Conservation (phyloP, 202 grass and related monocot species). For the Eragrostis tef region DNA sequence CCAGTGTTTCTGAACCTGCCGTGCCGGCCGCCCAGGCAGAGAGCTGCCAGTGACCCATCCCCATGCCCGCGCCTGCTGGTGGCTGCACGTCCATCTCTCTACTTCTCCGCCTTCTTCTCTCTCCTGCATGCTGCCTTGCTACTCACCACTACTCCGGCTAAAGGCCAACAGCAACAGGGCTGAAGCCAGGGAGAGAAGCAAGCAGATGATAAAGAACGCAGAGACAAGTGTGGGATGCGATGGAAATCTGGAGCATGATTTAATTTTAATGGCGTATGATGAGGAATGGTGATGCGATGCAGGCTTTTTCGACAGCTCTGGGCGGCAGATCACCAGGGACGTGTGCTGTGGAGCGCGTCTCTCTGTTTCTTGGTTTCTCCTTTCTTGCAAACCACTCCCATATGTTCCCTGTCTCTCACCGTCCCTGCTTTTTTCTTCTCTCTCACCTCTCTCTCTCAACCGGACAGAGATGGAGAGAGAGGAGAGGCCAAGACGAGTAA, state of each 20-base stretch:
- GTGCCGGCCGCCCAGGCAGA: not conserved
- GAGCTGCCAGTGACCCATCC: slow-evolving; percentile 47
- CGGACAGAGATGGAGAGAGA: not conserved
- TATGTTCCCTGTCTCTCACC: slow-evolving; percentile 46
- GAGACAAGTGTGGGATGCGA: slow-evolving; percentile 15
- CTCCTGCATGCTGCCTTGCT: slow-evolving; percentile 17
- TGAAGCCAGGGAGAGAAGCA: not conserved
- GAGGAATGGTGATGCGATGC: not conserved
- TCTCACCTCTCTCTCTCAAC: not conserved
- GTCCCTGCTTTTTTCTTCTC: not conserved
- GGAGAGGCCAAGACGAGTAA: not conserved
- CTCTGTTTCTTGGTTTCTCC: not conserved
- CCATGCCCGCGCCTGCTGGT: slow-evolving; percentile 40
- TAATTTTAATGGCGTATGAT: slow-evolving; percentile 29
- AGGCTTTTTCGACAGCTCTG: slow-evolving; percentile 32
- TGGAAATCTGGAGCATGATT: slow-evolving; percentile 49
- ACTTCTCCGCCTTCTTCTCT: not conserved
- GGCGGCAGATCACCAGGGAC: not conserved
- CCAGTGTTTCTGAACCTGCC: slow-evolving; percentile 39
- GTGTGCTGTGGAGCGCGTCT: not conserved
- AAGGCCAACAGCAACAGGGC: slow-evolving; percentile 23
- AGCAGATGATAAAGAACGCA: slow-evolving; percentile 22
- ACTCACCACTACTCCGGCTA: slow-evolving; percentile 37
- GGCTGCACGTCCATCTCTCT: slow-evolving; percentile 24
- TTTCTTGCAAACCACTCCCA: slow-evolving; percentile 50